These are phyloP conservation scores for Tephrocybe rancida DNA, from an alignment of 768 basidiomycete genomes.

Conservation along the genomic window DNA sequence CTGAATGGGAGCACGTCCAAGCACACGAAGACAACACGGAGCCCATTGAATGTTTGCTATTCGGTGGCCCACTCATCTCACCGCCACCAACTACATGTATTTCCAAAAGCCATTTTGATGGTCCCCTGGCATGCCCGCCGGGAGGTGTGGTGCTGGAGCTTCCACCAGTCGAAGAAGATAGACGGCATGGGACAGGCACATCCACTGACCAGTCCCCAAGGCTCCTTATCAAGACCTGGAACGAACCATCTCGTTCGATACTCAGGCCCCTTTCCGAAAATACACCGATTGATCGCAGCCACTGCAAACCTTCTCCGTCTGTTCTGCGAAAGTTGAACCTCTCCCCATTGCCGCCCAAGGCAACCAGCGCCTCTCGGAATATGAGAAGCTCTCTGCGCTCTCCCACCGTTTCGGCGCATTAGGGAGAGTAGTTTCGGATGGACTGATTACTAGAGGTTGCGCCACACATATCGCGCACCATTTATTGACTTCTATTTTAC, in stretches of 20 bases:
- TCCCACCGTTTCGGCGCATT: not conserved
- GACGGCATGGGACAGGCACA: not conserved
- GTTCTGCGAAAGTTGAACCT: not conserved
- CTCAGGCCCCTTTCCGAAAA: no score
- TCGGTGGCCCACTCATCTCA: slow-evolving; percentile 7
- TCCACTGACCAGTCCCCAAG: not conserved
- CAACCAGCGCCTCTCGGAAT: not conserved
- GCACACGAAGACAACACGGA: not conserved
- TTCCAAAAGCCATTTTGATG: not conserved
- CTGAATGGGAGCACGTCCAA: not conserved
- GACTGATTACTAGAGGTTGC: not conserved
- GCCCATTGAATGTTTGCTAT: not conserved
- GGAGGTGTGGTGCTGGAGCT: slow-evolving; percentile 2
- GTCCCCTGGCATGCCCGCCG: slow-evolving; percentile 1
- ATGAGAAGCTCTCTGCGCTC: not conserved
- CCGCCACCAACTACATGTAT: not conserved
- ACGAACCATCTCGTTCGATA: no score
- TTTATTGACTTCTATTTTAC: no score
- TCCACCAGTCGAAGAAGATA: not conserved
- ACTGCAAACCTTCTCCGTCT: not conserved
- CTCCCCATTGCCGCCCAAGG: not conserved
- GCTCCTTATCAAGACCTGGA: not conserved
- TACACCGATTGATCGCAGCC: not conserved
- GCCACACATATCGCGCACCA: not conserved
- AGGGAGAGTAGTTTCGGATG: not conserved